Percentiles rank a stretch among this genome's conserved stretches.
Evolutionary conservation across 345 rosid genomes (phyloP).

Genomic region (Mallotus nudiflorus): DNA sequence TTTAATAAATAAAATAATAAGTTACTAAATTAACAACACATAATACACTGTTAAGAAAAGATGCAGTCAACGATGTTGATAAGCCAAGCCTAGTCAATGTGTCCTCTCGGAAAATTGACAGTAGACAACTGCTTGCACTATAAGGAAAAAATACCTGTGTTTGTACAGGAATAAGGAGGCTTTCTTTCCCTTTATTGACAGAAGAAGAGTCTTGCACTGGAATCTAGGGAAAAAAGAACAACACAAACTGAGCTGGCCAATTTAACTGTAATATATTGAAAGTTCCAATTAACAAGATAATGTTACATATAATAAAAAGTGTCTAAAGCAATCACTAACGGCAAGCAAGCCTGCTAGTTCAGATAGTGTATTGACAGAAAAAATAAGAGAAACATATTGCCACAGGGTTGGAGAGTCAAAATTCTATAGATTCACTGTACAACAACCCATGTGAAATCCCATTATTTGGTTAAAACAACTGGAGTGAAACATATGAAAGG

Average conservation of each 20-base stretch:
- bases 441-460: background rate
- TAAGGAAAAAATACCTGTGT: constrained; percentile 37
- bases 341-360: background rate
- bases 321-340: background rate
- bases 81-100: background rate
- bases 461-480: background rate
- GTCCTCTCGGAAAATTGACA: background rate
- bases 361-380: background rate
- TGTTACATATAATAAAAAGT: background rate
- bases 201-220: constrained; percentile 40
- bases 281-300: background rate
- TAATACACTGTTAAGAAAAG: background rate
- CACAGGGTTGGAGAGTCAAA: background rate
- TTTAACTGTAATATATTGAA: background rate
- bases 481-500: background rate
- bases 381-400: background rate
- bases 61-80: background rate
- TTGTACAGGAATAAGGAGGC: constrained; percentile 56
- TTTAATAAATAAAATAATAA: background rate
- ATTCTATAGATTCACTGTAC: background rate
- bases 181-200: constrained; percentile 55
- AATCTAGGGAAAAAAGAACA: constrained; percentile 35
- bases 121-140: background rate
- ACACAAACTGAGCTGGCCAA: background rate
- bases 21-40: too few relatives aligned